These are phyloP conservation scores for Leucosporidium yakuticum DNA, from an alignment of 768 basidiomycete genomes.

Conservation along the genomic window DNA sequence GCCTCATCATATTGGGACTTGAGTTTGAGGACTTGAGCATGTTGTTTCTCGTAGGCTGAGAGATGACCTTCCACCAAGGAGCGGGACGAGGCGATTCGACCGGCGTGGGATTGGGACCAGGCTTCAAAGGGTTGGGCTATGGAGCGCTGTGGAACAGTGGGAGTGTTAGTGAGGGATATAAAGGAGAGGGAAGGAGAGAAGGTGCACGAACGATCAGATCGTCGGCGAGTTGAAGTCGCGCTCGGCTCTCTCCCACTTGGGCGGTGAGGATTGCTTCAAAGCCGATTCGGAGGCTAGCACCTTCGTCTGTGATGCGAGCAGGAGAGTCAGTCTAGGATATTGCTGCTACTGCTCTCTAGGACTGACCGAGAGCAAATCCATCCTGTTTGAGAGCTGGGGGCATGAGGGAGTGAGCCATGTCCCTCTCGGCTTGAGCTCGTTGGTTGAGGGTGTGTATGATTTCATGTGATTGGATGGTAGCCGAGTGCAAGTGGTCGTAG, in stretches of 20 bases:
- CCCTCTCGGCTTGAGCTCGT: not conserved
- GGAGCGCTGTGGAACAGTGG: not conserved
- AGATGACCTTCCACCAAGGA: constrained; percentile 2
- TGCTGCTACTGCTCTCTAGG: not conserved
- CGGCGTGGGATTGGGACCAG: constrained; percentile 5
- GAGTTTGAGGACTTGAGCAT: not conserved
- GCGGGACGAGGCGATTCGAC: not conserved
- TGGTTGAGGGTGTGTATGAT: not conserved
- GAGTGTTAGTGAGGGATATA: not conserved
- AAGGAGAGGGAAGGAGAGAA: not conserved
- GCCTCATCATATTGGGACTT: constrained; percentile 15
- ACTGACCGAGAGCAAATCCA: constrained; percentile 16
- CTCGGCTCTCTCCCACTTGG: constrained; percentile 17
- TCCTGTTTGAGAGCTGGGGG: constrained; percentile 14
- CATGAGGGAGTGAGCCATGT: not conserved
- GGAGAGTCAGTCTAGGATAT: not conserved
- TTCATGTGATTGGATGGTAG: constrained; percentile 12
- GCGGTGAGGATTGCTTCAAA: constrained; percentile 27
- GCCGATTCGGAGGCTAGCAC: constrained; percentile 19
- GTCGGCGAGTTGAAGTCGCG: constrained; percentile 14
- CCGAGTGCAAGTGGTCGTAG: constrained; percentile 6
- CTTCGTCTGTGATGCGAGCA: constrained; percentile 18
- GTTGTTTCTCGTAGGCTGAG: constrained; percentile 6
- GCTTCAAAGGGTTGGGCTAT: constrained; percentile 21
- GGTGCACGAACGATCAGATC: constrained; percentile 11